Evolutionary conservation across 2,329 filamentous ascomycete species (phyloP).

Genomic region (Phoma sp.): DNA sequence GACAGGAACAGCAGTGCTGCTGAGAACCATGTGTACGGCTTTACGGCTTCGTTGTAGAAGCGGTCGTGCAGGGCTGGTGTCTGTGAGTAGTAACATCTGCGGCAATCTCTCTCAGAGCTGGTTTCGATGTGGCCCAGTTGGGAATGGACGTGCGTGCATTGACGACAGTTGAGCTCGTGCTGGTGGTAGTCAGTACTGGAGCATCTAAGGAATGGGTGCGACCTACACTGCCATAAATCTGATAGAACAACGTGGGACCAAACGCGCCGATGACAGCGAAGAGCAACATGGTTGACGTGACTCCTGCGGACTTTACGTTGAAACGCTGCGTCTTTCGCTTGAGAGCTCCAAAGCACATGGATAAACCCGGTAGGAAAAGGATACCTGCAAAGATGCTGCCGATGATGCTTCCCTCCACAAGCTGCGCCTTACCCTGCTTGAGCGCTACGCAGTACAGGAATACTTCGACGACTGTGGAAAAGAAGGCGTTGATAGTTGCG

Average conservation of each 20-base stretch:
- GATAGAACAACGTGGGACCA: conserved; percentile 94
- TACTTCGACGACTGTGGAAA: conserved; percentile 96
- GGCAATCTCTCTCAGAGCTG: conserved; percentile 72
- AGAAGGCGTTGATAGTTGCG: conserved; percentile 96
- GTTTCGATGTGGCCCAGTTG: conserved; percentile 51
- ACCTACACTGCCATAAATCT: conserved; percentile 87
- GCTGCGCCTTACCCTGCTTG: conserved; percentile 85
- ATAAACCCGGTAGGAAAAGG: conserved; percentile 89
- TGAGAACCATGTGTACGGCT: conserved; percentile 91
- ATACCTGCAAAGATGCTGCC: conserved; percentile 98
- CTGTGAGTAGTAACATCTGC: conserved; percentile 93
- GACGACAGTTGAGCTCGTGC: conserved; percentile 88
- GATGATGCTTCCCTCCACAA: conserved; percentile 96
- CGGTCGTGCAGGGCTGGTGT: conserved; percentile 80
- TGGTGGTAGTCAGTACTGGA: conserved; percentile 50
- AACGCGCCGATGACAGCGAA: conserved; percentile 97
- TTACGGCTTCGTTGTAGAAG: conserved; percentile 89
- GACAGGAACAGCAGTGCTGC: conserved; percentile 86
- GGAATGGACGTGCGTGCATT: conserved; percentile 57
- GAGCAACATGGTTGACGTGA: conserved; percentile 96
- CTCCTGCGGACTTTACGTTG: conserved; percentile 93
- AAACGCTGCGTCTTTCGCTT: conserved; percentile 98
- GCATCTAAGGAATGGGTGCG: background rate
- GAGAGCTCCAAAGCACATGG: conserved; percentile 98
- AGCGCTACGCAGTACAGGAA: conserved; percentile 96